Base-by-base conservation (phyloP, 2,329 filamentous ascomycete species). In the Clonostachys solani region DNA sequence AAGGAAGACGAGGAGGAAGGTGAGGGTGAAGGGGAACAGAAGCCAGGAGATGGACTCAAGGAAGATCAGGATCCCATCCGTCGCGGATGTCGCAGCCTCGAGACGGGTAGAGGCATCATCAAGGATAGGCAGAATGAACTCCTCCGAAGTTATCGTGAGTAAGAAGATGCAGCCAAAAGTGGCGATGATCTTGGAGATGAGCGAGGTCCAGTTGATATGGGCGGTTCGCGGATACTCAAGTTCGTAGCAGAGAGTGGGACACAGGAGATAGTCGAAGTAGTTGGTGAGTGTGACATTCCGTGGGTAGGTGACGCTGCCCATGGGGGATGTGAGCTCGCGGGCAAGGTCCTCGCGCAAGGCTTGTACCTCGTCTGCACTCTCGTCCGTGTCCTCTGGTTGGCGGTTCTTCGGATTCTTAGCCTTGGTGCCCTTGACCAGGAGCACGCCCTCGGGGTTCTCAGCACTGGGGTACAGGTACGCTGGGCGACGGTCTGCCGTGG, bases 101-200 rank as follows among this genome's bases (percentile, higher is more conserved):
- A 86, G 75, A 7, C 77, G 75, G 10, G 55, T 48, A 0, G 71
- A 75, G 15, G 90, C 89, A 51, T 92, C 87, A 53, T 81, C 77
- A 47, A 97, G 78, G 3, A 96, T 89, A 0, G 94, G 94, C 5
- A 96, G 78, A 65, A 99, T 96, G 67, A 95, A 97, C 61, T 97
- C 92, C 60, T 97, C 94, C 2, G 87, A 92, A 5, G 87, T 89
- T 50, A 96, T 78, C 12, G 90, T 96, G 54, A 99, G 78, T 18
- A 99, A 80, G 67, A 96, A 97, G 61, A 99, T 95, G 67, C 92
- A 96, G 43, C 94, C 94, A 62, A 97, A 97, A 1, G 94, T 87
- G 42, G 94, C 94, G 15, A 92, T 68, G 18, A 89, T 83, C 68
- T 97, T 97, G 65, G 86, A 88, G 49, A 89, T 81, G 41, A 97